Evolutionary conservation across 2,329 filamentous ascomycete genomes (phyloP).

Genomic region (Chaetomiaceae sp.): DNA sequence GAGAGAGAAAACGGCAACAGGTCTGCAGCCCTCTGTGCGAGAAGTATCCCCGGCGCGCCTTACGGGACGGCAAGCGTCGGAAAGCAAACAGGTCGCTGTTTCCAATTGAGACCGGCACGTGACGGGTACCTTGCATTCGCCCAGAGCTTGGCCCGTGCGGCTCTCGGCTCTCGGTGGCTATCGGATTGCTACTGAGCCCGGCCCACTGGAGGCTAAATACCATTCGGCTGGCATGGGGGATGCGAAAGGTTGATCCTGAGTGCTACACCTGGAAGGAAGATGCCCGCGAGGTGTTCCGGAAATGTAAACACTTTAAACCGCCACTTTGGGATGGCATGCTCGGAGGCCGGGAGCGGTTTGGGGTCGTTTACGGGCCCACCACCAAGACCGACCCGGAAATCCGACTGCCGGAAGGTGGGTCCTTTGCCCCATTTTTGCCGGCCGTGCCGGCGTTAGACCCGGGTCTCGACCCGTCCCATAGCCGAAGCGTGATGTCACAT

Average conservation of each 20-base stretch:
- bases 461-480: slow-evolving; percentile 13
- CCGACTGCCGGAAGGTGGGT: slow-evolving; percentile 20
- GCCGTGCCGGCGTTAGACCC: slow-evolving; percentile 6
- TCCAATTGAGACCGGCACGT: not conserved
- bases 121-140: not conserved
- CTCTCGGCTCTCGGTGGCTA: slow-evolving; percentile 19
- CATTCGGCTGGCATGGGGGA: too few species aligned
- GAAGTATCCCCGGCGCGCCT: not conserved
- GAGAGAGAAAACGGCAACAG: not conserved
- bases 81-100: not conserved
- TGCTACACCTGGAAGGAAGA: not conserved
- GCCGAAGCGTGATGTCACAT: slow-evolving; percentile 16
- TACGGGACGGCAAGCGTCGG: not conserved
- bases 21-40: not conserved
- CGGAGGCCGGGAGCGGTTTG: not conserved
- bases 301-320: not conserved
- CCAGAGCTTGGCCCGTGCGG: not conserved
- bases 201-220: not conserved
- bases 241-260: not conserved
- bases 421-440: slow-evolving; percentile 16
- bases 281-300: not conserved
- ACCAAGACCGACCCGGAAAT: slow-evolving; percentile 1
- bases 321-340: not conserved
- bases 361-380: not conserved
- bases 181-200: slow-evolving; percentile 3